Percentiles rank a stretch among this genome's conserved stretches.
Evolutionary conservation across 2,329 filamentous ascomycete genomes (phyloP).

Genomic region (Hypocrella siamensis): DNA sequence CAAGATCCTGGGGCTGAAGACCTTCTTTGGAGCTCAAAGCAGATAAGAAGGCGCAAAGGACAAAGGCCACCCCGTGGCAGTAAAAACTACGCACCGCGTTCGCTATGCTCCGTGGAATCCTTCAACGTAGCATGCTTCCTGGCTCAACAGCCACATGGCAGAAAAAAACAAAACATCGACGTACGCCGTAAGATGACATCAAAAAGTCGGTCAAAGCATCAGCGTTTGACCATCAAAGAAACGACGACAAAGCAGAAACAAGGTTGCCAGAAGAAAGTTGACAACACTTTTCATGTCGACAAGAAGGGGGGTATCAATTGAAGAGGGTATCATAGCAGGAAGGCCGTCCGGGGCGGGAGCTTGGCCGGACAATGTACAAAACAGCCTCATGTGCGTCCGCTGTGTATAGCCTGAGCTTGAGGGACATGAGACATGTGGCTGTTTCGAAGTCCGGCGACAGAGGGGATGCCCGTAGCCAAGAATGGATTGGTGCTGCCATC

Average conservation of each 20-base stretch:
- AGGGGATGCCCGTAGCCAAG: slow-evolving; percentile 9
- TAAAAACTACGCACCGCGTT: slow-evolving; percentile 16
- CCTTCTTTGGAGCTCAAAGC: too few species aligned
- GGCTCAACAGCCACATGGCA: too few species aligned
- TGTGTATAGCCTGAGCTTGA: slow-evolving; percentile 33
- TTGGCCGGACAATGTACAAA: slow-evolving; percentile 3
- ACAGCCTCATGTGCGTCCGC: slow-evolving; percentile 34
- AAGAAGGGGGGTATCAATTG: slow-evolving; percentile 12
- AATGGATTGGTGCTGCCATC: slow-evolving; percentile 22
- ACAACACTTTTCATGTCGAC: slow-evolving; percentile 4
- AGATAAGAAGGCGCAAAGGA: background rate
- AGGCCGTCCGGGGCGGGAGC: background rate
- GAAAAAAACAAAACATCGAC: too few species aligned
- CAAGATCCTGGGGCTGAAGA: too few species aligned
- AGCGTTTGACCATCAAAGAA: slow-evolving; percentile 2
- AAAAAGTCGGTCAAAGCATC: too few species aligned
- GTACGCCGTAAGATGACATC: too few species aligned
- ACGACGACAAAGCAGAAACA: slow-evolving; percentile 6
- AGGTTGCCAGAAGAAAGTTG: too few species aligned
- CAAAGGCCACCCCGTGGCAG: slow-evolving; percentile 1
- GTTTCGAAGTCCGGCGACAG: slow-evolving; percentile 13
- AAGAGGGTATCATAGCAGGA: slow-evolving; percentile 3
- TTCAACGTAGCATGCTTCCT: slow-evolving; percentile 6
- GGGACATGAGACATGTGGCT: slow-evolving; percentile 15
- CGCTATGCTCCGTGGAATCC: slow-evolving; percentile 23